Base-by-base conservation (phyloP, 2,329 filamentous ascomycete species). In the Pleomassaria siparia region DNA sequence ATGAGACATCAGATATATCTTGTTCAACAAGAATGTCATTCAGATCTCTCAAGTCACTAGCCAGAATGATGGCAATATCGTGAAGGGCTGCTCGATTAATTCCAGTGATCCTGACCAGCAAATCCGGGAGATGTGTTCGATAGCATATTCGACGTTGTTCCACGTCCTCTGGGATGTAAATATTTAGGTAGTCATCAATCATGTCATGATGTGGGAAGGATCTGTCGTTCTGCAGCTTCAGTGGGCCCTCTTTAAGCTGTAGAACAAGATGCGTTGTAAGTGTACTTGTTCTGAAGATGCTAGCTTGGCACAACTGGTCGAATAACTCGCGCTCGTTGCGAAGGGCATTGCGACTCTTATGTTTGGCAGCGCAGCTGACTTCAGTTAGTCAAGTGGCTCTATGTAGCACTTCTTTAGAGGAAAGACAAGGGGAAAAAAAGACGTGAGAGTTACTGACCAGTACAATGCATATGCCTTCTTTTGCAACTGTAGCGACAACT, bases 271-370 rank as follows among this genome's bases (percentile, higher is more conserved):
- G 29, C 4, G 56, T 59, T 4, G 49, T 40, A 5, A 59, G 48
- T 5, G 45, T 44, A 9, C 53, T 40, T 13, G 51, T 46, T 2
- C 42, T 47, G 40, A 33, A 54, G 13, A 59, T 29, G 10, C 26
- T 4, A 6, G 33, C 25, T 25, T 47, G 5, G 1, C 36, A 45
- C 2, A 62, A 42, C 29, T 51, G 50, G 2, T 54, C 35, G 30
- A 53, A 60, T 3, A 59, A 41, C 9, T 29, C 15, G 4, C 13
- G 15, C 3, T 61, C 48, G 4, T 36, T 42, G n/a, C 30, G 51
- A 10, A 63, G 46, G 13, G 58, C 55, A 25, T 50, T 55, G 0
- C n/a, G 25, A 39, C 57, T 62, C 32, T 60, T 62, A 46, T 58
- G 39, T 25, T 59, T 59, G 18, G 57, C 47, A 11, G 60, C 58